These are phyloP conservation scores for Xylariaceae sp. DNA, from an alignment of 2,329 filamentous ascomycete genomes.

Conservation along the genomic window DNA sequence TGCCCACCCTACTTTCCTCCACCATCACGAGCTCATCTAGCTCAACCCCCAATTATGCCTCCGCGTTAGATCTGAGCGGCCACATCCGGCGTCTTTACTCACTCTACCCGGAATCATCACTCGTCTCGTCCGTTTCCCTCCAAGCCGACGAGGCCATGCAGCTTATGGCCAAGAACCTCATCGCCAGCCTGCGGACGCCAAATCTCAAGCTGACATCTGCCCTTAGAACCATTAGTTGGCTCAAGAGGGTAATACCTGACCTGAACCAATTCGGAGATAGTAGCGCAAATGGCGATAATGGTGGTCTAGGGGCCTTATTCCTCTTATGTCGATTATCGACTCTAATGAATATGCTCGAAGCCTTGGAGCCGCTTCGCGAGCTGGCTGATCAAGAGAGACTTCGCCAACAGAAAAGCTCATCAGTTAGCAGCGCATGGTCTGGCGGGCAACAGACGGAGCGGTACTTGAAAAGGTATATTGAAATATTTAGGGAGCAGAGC, in stretches of 20 bases:
- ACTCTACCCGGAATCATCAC: constrained; percentile 72
- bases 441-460: constrained; percentile 89
- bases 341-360: constrained; percentile 72
- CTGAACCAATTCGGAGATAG: constrained; percentile 44
- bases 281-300: constrained; percentile 51
- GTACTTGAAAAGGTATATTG: constrained; percentile 91
- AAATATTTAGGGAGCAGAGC: constrained; percentile 95
- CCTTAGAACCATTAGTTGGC: constrained; percentile 86
- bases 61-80: constrained; percentile 85
- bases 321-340: constrained; percentile 81
- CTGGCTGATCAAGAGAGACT: constrained; percentile 80
- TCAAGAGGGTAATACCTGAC: constrained; percentile 81
- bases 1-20: constrained; percentile 79
- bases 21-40: constrained; percentile 59
- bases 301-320: constrained; percentile 73
- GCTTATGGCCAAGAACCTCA: constrained; percentile 79
- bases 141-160: constrained; percentile 87
- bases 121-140: constrained; percentile 66
- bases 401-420: constrained; percentile 41
- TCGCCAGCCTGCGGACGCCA: constrained; percentile 70
- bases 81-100: constrained; percentile 83
- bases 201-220: constrained; percentile 83
- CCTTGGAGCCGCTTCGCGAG: constrained; percentile 78
- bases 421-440: constrained; percentile 48
- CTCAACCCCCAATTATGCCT: constrained; percentile 70